Evolutionary conservation across 1,284 basidiomycete species (phyloP), one percentile per base, ranked within the genome.

Genomic region (Entoloma clypeatum): DNA sequence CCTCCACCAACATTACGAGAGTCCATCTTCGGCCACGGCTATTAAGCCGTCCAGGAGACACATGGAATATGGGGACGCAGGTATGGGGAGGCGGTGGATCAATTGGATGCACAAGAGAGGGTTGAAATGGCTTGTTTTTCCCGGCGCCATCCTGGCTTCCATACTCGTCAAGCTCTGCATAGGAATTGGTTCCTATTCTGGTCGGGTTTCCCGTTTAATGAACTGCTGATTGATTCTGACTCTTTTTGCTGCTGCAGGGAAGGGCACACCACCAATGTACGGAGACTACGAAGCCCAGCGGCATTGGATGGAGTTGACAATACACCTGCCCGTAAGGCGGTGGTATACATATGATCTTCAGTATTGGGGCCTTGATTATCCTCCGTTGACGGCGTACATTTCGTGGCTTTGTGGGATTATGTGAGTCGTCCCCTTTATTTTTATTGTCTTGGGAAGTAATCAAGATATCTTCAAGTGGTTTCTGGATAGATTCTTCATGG

Each of bases 281-380:
- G 92, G 92, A 11, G 92, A 96, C 63, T 92, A 91, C 53, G 92
- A 96, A 62, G 92, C 92, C 0, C 92, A 95, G 57, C 72, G 92
- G 38, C 92, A 95, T 62, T 95, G 92, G 92, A 89, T 94, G 80
- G 90, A 94, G 53, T 62, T 95, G 30, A 91, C 90, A 1, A 64
- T 79, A 22, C 84, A 92, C 55, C 67, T 92, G 3, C 88, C 89
- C 0, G 55, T 77, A 18, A 69, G 66, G 7, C 63, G 83, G 52
- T 95, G 92, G 92, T 95, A 95, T 62, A 80, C 67, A 2, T 89
- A 92, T 61, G 89, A 94, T 54, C 68, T 91, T 23, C 77, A 77
- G 36, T 94, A 94, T 54, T 96, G 92, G 92, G 91, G 90, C 0
- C 72, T 96, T 38, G 91, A 93, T 62, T 93, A 96, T 64, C 92